These are phyloP conservation scores for Colletotrichum viniferum DNA, from an alignment of 2,329 filamentous ascomycete genomes.

Conservation along the genomic window DNA sequence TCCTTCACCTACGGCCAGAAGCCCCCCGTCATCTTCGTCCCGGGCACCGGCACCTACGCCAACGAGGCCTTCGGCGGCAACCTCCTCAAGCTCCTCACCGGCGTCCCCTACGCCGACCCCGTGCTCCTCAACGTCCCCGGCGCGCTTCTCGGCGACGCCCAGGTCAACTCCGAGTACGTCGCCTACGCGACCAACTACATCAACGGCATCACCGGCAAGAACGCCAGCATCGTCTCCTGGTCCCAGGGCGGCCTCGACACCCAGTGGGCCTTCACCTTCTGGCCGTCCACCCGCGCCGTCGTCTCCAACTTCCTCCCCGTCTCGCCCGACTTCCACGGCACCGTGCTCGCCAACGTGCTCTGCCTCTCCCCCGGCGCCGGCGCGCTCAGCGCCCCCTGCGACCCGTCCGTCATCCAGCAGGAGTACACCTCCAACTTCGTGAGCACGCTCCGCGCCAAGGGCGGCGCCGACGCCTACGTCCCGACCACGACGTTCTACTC, in stretches of 20 bases:
- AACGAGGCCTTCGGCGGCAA: constrained; percentile 49
- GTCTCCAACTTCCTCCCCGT: constrained; percentile 57
- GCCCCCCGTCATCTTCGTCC: constrained; percentile 55
- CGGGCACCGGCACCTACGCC: constrained; percentile 55
- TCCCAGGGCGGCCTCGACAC: constrained; percentile 59
- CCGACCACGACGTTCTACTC: constrained; percentile 60
- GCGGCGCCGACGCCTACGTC: constrained; percentile 57
- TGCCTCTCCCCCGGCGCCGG: constrained; percentile 2
- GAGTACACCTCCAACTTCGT: constrained; percentile 48
- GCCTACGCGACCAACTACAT: constrained; percentile 65
- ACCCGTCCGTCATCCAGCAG: constrained; percentile 52
- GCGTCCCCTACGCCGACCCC: constrained; percentile 47
- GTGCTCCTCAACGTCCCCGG: constrained; percentile 61
- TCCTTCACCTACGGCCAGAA: constrained; percentile 50
- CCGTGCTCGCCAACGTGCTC: constrained; percentile 21
- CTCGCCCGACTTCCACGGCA: constrained; percentile 51
- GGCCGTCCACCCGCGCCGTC: constrained; percentile 49
- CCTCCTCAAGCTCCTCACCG: constrained; percentile 51
- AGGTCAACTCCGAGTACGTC: constrained; percentile 58
- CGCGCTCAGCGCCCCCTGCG: constrained; percentile 12
- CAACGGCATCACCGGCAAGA: constrained; percentile 38
- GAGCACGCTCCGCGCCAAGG: constrained; percentile 41
- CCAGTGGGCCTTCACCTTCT: constrained; percentile 65
- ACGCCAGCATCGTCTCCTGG: constrained; percentile 54
- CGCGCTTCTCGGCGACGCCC: constrained; percentile 50